Percentiles rank a stretch among this genome's conserved stretches.
Conservation (phyloP, 305 asterid species). For the Caryopteris hybrid region DNA sequence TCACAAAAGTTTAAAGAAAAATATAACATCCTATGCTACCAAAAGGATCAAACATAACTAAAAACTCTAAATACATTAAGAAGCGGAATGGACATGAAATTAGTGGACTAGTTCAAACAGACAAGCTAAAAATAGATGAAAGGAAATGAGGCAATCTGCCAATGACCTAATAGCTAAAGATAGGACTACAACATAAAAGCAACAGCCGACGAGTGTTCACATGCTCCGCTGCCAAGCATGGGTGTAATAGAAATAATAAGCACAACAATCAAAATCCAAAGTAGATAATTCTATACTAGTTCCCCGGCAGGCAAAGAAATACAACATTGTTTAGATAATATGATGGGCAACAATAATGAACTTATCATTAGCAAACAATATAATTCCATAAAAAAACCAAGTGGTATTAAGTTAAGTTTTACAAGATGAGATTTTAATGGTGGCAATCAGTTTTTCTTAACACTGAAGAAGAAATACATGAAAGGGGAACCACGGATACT, state of each 20-base stretch:
- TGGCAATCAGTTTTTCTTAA: neutral
- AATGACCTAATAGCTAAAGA: neutral
- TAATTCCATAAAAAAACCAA: neutral
- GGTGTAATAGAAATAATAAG: neutral
- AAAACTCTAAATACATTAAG: neutral
- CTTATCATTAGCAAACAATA: neutral
- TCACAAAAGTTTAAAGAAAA: neutral
- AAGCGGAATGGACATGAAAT: neutral
- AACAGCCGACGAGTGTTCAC: neutral
- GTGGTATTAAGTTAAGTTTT: neutral
- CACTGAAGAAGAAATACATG: neutral
- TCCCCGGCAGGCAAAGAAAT: neutral
- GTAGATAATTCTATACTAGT: neutral
- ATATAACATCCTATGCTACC: neutral
- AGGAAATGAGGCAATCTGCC: neutral
- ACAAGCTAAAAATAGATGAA: conserved; percentile 1
- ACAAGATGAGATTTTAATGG: neutral
- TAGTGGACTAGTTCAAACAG: neutral
- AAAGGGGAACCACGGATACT: neutral
- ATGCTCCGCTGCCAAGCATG: conserved; percentile 1
- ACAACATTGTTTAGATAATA: neutral
- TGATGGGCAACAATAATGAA: conserved; percentile 5
- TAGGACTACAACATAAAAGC: conserved; percentile 3
- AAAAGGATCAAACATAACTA: neutral
- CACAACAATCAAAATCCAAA: neutral